These are phyloP conservation scores for Cicer cuneatum DNA, from an alignment of 306 rosid species.

Conservation along the genomic window DNA sequence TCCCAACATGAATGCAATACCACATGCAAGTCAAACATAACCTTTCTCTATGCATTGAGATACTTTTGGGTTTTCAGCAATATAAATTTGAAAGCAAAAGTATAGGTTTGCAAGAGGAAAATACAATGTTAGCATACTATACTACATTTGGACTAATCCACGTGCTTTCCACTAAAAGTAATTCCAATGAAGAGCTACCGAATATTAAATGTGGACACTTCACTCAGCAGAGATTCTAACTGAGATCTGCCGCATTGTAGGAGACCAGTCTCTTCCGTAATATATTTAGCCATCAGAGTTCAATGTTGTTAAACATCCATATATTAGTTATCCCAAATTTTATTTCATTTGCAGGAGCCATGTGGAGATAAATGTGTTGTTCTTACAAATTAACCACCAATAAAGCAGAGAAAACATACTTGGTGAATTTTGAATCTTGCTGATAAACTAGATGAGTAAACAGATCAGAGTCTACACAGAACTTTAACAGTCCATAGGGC, in stretches of 20 bases:
- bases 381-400: constrained; percentile 27
- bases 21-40: constrained; percentile 15
- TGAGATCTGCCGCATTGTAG: neutral
- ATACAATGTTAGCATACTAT: constrained; percentile 35
- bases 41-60: constrained; percentile 57
- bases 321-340: constrained; percentile 2
- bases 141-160: no score
- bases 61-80: constrained; percentile 57
- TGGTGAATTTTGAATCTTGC: neutral
- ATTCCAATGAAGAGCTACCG: no score
- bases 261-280: neutral
- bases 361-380: neutral
- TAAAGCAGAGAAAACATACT: neutral
- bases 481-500: constrained; percentile 4
- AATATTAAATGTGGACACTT: no score
- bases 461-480: constrained; percentile 15
- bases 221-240: no score
- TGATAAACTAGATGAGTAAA: constrained; percentile 11
- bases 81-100: constrained; percentile 46
- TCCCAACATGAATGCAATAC: constrained; percentile 46
- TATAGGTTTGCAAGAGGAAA: constrained; percentile 40
- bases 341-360: neutral
- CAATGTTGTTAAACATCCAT: constrained; percentile 17
- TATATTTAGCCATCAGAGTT: neutral
- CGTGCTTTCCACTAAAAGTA: no score